Base-by-base conservation (phyloP, 805 yeast species). In the Scheffersomyces coipomensis region DNA sequence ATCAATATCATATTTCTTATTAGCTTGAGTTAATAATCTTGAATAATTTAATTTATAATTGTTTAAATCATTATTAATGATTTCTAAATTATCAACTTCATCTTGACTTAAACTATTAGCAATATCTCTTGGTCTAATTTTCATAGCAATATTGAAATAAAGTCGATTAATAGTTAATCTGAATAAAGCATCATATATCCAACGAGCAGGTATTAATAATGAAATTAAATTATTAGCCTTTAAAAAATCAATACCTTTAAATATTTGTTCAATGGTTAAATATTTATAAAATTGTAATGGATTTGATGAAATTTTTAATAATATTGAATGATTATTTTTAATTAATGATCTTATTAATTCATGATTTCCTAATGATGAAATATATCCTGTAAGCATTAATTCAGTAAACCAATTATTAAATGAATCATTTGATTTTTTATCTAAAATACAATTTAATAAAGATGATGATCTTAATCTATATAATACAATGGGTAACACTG, bases 291-390 rank as follows among this genome's bases (percentile, higher is more conserved):
- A 32, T 26, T 22, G 7, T 26, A 15, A 33, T 12, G 15, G 45
- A 33, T 19, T 31, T 17, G 5, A 19, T 19, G 6, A 33, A 13
- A 19, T 30, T 31, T 31, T 24, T 22, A 15, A 15, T 12, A 23
- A 25, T 12, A 27, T 27, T 27, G 30, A n/a, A 8, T 27, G 5
- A 27, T 13, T 8, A 27, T 58, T 57, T 7, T 26, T 15, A 24
- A 40, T 29, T 12, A 66, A 17, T 10, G 45, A 38, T 23, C 49
- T 40, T 7, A 55, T 41, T 29, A 69, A 48, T 19, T 53, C 49
- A 43, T 68, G 71, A 42, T 58, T 51, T 3, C 73, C 72, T 40
- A 66, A 46, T 8, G 69, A 59, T 11, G 69, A 60, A 12, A 68
- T 48, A 44, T 64, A 69, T n/a, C 61, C 62, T 42, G 49, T 53